Conservation (phyloP, 2,329 filamentous ascomycete genomes). For the Neonectria faginata region DNA sequence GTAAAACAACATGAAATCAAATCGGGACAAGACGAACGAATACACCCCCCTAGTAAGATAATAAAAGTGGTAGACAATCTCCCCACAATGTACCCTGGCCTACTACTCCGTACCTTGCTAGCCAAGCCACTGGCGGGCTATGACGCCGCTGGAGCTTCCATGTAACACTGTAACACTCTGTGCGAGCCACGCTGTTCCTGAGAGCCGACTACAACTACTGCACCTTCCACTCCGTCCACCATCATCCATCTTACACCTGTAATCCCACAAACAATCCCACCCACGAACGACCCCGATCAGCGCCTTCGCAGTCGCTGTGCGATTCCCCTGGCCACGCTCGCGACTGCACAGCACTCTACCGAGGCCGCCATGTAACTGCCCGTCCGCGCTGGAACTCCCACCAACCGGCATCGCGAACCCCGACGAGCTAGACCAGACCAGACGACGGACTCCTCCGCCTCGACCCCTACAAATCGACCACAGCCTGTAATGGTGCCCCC, state of each 20-base stretch:
- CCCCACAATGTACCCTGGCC: not conserved
- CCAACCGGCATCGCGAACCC: slow-evolving; percentile 14
- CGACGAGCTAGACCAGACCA: slow-evolving; percentile 17
- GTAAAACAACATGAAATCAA: no score
- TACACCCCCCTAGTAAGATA: no score
- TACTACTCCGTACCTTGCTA: not conserved
- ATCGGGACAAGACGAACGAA: no score
- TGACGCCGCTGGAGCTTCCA: slow-evolving; percentile 9
- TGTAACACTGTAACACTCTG: not conserved
- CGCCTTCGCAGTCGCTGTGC: slow-evolving; percentile 5
- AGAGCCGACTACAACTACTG: slow-evolving; percentile 10
- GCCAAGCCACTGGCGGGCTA: not conserved
- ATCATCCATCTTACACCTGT: slow-evolving; percentile 4
- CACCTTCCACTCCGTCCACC: not conserved
- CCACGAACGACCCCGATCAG: not conserved
- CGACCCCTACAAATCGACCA: slow-evolving; percentile 10
- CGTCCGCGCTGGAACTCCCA: slow-evolving; percentile 13
- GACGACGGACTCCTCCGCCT: slow-evolving; percentile 2
- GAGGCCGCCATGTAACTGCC: slow-evolving; percentile 29
- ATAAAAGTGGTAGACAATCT: not conserved
- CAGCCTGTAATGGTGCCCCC: slow-evolving; percentile 51
- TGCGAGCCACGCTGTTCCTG: slow-evolving; percentile 27
- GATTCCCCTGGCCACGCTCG: not conserved
- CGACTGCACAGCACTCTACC: not conserved
- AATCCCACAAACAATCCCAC: slow-evolving; percentile 7